These are phyloP conservation scores for Syzygium aromaticum DNA, from an alignment of 345 rosid species.

Conservation along the genomic window DNA sequence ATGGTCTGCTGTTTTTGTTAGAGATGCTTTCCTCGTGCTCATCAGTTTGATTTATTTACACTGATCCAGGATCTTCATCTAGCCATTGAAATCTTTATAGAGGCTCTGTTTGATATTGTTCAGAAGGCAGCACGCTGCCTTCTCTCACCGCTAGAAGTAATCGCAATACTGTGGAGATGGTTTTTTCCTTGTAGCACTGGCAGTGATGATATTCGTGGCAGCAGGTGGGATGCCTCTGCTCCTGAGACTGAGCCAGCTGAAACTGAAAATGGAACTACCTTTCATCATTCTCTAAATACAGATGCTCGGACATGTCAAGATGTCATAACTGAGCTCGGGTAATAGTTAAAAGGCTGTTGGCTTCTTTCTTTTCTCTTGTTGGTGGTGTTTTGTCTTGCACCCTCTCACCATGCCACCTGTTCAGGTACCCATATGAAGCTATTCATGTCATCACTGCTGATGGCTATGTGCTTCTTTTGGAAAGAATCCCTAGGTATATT, in stretches of 20 bases:
- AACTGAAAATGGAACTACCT: slow-evolving; percentile 38
- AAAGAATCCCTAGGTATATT: slow-evolving; percentile 87
- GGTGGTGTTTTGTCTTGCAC: background rate
- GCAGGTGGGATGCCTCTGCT: slow-evolving; percentile 21
- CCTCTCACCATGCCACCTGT: slow-evolving; percentile 6
- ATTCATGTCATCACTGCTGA: slow-evolving; percentile 82
- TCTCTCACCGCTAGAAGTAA: slow-evolving; percentile 64
- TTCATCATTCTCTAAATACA: slow-evolving; percentile 62
- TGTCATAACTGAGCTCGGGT: slow-evolving; percentile 96
- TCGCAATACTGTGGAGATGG: slow-evolving; percentile 36
- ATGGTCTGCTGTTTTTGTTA: background rate
- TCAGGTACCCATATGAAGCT: slow-evolving; percentile 94
- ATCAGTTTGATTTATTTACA: background rate
- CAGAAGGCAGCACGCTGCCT: slow-evolving; percentile 58
- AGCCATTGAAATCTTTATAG: slow-evolving; percentile 81
- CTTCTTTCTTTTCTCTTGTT: background rate
- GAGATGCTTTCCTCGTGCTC: background rate
- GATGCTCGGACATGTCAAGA: slow-evolving; percentile 95
- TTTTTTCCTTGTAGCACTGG: slow-evolving; percentile 29
- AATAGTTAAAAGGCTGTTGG: slow-evolving; percentile 3
- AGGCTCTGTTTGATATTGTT: slow-evolving; percentile 66
- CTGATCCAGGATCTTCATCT: slow-evolving; percentile 79
- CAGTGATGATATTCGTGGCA: background rate
- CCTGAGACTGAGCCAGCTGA: slow-evolving; percentile 42
- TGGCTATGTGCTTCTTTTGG: slow-evolving; percentile 90